Evolutionary conservation across 1,139 yeast species (phyloP).

Genomic region (Maudiozyma humilis): DNA sequence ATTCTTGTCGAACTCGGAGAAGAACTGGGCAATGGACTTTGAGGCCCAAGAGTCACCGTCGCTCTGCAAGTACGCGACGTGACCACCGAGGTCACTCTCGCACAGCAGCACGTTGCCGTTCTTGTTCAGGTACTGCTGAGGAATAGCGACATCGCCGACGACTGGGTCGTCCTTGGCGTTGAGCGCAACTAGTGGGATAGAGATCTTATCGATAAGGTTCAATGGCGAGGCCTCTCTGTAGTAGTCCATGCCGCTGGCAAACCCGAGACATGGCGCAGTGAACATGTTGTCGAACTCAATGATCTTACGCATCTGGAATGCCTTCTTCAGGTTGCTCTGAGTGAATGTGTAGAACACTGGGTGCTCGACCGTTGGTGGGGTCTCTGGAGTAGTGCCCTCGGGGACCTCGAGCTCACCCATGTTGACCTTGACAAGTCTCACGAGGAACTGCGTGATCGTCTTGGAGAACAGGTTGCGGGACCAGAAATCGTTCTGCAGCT

Average conservation of each 20-base stretch:
- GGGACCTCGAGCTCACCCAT: conserved; percentile 40
- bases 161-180: conserved; percentile 82
- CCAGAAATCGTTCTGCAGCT: conserved; percentile 45
- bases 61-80: conserved; percentile 55
- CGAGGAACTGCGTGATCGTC: conserved; percentile 57
- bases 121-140: conserved; percentile 46
- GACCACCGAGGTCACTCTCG: conserved; percentile 80
- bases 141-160: conserved; percentile 56
- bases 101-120: conserved; percentile 66
- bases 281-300: conserved; percentile 60
- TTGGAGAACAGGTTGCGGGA: conserved; percentile 59
- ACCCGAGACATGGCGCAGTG: conserved; percentile 73
- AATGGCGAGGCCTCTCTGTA: conserved; percentile 64
- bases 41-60: conserved; percentile 70
- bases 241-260: conserved; percentile 60
- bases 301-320: conserved; percentile 32
- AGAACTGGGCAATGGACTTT: conserved; percentile 52
- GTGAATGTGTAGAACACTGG: conserved; percentile 30
- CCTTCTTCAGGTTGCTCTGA: conserved; percentile 33
- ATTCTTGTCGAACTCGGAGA: conserved; percentile 41
- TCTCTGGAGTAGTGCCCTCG: conserved; percentile 24
- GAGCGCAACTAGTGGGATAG: conserved; percentile 61
- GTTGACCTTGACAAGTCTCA: conserved; percentile 56
- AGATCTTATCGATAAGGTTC: conserved; percentile 44
- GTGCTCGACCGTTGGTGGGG: conserved; percentile 31